Base-by-base conservation (phyloP, 768 basidiomycete species). In the Pholiota microspora region DNA sequence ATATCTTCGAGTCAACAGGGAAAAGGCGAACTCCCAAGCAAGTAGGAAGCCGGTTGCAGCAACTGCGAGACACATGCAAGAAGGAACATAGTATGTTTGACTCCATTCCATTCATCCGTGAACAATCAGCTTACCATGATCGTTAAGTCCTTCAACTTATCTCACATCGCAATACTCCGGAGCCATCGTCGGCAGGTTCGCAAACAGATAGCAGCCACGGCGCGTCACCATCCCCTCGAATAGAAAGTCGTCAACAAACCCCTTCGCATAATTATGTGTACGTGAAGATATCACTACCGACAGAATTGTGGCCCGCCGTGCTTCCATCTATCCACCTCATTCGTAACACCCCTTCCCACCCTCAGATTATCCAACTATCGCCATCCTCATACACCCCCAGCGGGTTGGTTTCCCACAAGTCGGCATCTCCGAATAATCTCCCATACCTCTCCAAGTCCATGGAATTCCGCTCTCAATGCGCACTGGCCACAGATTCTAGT, bases 31-130 rank as follows among this genome's bases (percentile, higher is more conserved):
- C 85, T 7, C 80, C 88, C 9, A 89, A 89, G 66, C 88, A 89
- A 70, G 87, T 90, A 31, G 88, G 88, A 57, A 87, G 85, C 64
- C 86, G 88, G 48, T 73, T 91, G 40, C 88, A 91, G 63, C 88
- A 89, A 62, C 76, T 91, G 52, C 76, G 87, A 55, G 87, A 90
- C 63, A 86, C 86, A 1, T 79, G 82, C 58, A 78, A 79, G 63
- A 80, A 80, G 25, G 64, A 66, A 12, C 62, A 63, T 49, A 69
- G 73, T 74, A 55, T 18, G 72, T 64, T 42, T 13, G 12, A 29
- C 18, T n/a, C 23, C 6, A 8, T 34, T 18, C 51, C 25, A 32
- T 40, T 29, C 6, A n/a, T 38, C 21, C 13, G 13, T 52, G n/a
- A n/a, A 51, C 44, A 3, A 12, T 31, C 12, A 8, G 31, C 29